Evolutionary conservation across 345 rosid genomes (phyloP).

Genomic region (Cardamine chenopodiifolia): DNA sequence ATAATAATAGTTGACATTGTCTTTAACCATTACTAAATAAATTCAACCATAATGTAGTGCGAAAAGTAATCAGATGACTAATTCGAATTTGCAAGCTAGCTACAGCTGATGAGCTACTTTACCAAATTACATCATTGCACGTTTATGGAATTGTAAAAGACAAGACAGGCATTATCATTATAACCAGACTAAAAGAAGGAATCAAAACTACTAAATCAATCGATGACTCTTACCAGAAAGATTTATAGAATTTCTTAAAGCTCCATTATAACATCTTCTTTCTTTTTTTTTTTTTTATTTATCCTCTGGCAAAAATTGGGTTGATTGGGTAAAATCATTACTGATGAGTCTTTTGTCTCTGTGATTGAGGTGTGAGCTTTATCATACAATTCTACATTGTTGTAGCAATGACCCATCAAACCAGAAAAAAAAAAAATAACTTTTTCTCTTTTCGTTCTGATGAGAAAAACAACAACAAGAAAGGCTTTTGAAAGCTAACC

Average conservation of each 20-base stretch:
- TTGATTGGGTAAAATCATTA: constrained; percentile 32
- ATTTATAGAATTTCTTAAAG: background rate
- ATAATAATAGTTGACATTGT: constrained; percentile 26
- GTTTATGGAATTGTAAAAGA: constrained; percentile 33
- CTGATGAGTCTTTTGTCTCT: constrained; percentile 22
- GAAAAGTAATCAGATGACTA: constrained; percentile 32
- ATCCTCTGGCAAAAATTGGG: constrained; percentile 12
- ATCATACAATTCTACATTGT: constrained; percentile 24
- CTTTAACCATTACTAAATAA: constrained; percentile 9
- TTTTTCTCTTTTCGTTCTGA: constrained; percentile 4
- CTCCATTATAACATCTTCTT: constrained; percentile 5
- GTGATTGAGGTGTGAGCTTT: constrained; percentile 32
- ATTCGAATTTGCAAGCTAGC: constrained; percentile 40
- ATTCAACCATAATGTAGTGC: constrained; percentile 11
- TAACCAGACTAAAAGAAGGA: constrained; percentile 23
- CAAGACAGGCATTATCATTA: constrained; percentile 37
- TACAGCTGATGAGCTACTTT: constrained; percentile 45
- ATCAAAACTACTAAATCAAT: background rate
- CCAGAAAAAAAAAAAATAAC: background rate
- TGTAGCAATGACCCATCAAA: constrained; percentile 39
- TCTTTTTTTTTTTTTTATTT: background rate
- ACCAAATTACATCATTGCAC: constrained; percentile 46
- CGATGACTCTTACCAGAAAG: constrained; percentile 34
- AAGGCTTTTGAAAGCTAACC: constrained; percentile 40
- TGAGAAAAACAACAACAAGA: constrained; percentile 34